These are phyloP conservation scores for Neofusicoccum kwambonambiense DNA, from an alignment of 2,329 filamentous ascomycete species.

Conservation along the genomic window DNA sequence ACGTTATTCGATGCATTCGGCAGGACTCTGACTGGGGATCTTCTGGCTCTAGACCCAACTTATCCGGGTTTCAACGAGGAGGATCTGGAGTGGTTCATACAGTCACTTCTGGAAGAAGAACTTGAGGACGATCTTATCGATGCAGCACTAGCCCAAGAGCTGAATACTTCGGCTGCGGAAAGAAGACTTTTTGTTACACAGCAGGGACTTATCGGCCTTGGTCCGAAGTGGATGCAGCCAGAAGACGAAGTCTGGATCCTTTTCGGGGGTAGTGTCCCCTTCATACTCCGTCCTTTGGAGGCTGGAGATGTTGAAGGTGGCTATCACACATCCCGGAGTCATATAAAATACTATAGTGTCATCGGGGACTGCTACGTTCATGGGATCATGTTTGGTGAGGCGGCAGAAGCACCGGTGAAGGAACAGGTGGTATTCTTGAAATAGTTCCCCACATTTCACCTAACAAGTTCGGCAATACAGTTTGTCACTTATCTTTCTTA, in stretches of 20 bases:
- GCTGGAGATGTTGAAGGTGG: neutral
- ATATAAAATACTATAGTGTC: neutral
- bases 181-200: neutral
- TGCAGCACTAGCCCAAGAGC: neutral
- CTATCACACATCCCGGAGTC: neutral
- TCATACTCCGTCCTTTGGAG: neutral
- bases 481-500: too few relatives aligned
- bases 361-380: neutral
- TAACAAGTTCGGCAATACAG: too few relatives aligned
- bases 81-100: neutral
- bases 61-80: neutral
- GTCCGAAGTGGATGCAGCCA: neutral
- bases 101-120: neutral
- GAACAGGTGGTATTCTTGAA: neutral
- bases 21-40: neutral
- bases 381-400: slow-evolving; percentile 2
- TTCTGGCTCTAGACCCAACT: neutral
- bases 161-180: neutral
- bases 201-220: neutral
- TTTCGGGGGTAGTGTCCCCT: neutral
- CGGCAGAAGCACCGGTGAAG: too few relatives aligned
- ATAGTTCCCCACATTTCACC: neutral
- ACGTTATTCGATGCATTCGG: neutral
- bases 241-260: neutral
- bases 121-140: neutral